Evolutionary conservation across 169 alveolate genomes (phyloP), one percentile per base, ranked within the genome.

Genomic region (Plasmodium coatneyi): DNA sequence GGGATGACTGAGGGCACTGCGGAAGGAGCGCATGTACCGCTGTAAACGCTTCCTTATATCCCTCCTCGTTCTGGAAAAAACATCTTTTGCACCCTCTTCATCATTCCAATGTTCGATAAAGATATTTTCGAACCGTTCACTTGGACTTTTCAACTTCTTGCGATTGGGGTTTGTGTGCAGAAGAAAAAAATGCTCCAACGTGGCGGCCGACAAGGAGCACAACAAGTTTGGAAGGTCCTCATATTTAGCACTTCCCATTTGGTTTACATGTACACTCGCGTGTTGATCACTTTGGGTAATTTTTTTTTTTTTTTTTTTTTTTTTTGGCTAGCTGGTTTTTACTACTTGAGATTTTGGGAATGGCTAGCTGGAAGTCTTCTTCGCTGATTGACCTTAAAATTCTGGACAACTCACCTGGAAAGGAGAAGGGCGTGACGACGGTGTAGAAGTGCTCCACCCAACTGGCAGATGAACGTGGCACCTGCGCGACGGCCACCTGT

Each of bases 31-130:
- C 28, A 70, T 1, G 22, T 71, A 36, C 25, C 60, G 30, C 32
- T 84, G 16, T 14, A 84, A 34, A 25, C 80, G 52, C 66, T 84
- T 84, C 19, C 34, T 36, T n/a, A 72, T 32, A 1, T 74, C 52
- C 25, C 43, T 34, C 41, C 60, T 84, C 54, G 84, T 84, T 41
- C 79, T 74, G 36, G 56, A 46, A 25, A 72, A 52, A 84, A 76
- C 71, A 43, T 9, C 10, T 7, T 71, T 54, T n/a, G 70, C 74
- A 0, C 56, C 9, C n/a, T 74, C 60, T 52, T 84, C 93, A 43
- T 84, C 39, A 41, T 84, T 84, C 93, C 93, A 84, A n/a, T 41
- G 80, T 41, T 84, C 70, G 7, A 84, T 84, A 9, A 84, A 84
- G 28, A 84, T 39, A 22, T 84, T 84, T 72, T 10, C 86, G 41